A percentile compares a stretch with the other conserved stretches of the same genome.
Evolutionary conservation across 176 grass and related monocot genomes (phyloP).

Genomic region (Thinopyrum elongatum): DNA sequence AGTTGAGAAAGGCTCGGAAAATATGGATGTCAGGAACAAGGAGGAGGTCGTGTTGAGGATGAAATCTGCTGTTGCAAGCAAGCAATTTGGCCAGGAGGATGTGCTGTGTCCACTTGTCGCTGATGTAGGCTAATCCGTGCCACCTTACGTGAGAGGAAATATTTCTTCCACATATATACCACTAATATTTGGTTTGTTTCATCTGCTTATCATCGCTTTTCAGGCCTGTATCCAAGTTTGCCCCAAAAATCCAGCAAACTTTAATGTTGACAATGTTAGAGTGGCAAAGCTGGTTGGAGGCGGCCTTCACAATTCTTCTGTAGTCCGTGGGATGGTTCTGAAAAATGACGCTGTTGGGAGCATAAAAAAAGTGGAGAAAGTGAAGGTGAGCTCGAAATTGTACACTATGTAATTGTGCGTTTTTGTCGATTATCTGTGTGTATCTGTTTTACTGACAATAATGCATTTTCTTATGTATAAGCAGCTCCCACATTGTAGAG

Average conservation of each 20-base stretch:
- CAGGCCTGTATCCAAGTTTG: conserved; percentile 99
- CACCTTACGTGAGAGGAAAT: background rate
- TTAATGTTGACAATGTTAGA: conserved; percentile 81
- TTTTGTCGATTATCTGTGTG: background rate
- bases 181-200: background rate
- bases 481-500: background rate
- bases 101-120: conserved; percentile 81
- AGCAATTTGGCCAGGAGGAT: conserved; percentile 92
- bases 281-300: conserved; percentile 88
- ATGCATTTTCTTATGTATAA: background rate
- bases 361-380: conserved; percentile 72
- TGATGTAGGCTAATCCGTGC: conserved; percentile 61
- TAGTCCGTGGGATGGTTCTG: conserved; percentile 87
- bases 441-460: background rate
- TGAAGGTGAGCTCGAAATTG: conserved; percentile 52
- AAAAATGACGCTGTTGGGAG: conserved; percentile 82
- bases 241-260: conserved; percentile 83
- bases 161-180: background rate
- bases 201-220: background rate
- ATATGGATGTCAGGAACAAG: conserved; percentile 88
- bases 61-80: conserved; percentile 94
- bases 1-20: conserved; percentile 84
- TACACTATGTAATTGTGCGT: background rate
- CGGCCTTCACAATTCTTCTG: conserved; percentile 82
- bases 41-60: conserved; percentile 79